These are phyloP conservation scores for Schizosaccharomyces osmophilus DNA, from an alignment of 805 yeast species.

Conservation along the genomic window DNA sequence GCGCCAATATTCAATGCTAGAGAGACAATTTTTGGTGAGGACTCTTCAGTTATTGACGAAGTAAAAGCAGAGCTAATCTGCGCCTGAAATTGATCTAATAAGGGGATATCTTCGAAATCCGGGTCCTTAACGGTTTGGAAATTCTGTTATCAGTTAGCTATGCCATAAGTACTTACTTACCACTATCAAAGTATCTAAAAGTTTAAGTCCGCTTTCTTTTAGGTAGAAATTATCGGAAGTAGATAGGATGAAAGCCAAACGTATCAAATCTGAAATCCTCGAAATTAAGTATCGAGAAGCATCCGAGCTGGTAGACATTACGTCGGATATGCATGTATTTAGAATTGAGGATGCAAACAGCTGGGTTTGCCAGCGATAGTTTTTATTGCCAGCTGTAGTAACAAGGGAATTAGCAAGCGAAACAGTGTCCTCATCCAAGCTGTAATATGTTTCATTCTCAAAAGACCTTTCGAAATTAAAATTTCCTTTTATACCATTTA, in stretches of 20 bases:
- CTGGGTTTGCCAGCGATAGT: constrained; percentile 22
- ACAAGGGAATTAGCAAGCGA: constrained; percentile 15
- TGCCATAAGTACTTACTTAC: constrained; percentile 7
- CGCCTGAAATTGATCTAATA: constrained; percentile 82
- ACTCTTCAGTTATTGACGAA: constrained; percentile 57
- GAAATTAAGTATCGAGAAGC: constrained; percentile 10
- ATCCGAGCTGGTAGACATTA: constrained; percentile 2
- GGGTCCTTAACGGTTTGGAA: constrained; percentile 47
- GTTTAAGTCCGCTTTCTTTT: constrained; percentile 37
- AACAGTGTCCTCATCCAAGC: constrained; percentile 24
- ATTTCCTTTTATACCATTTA: background rate
- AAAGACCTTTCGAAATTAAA: background rate
- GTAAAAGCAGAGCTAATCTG: constrained; percentile 73
- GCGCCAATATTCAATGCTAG: constrained; percentile 60
- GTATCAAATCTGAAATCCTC: constrained; percentile 33
- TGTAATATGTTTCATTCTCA: background rate
- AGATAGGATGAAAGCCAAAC: constrained; percentile 57
- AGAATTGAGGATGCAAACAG: constrained; percentile 17
- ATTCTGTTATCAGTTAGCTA: background rate
- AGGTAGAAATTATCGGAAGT: constrained; percentile 41
- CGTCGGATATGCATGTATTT: background rate
- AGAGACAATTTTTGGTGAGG: constrained; percentile 49
- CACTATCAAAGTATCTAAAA: constrained; percentile 38
- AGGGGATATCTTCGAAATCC: constrained; percentile 39
- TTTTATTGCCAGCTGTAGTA: constrained; percentile 10